Conservation (phyloP, 2,329 filamentous ascomycete genomes). For the Pezizomycotina sp. region DNA sequence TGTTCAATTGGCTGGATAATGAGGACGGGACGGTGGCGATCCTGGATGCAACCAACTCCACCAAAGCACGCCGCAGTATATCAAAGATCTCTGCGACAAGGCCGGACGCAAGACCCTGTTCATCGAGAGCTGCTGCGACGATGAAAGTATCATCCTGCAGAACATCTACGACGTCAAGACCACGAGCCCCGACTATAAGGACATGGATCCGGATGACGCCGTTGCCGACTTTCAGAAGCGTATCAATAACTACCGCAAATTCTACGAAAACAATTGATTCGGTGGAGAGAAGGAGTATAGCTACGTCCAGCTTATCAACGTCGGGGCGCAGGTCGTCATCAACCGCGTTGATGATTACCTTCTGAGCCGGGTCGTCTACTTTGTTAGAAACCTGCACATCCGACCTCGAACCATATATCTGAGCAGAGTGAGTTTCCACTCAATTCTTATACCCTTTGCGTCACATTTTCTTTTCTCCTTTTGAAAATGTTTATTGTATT, state of each 20-base stretch:
- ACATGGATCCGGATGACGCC: slow-evolving; percentile 82
- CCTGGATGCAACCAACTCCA: slow-evolving; percentile 91
- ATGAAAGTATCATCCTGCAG: slow-evolving; percentile 91
- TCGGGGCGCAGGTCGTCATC: slow-evolving; percentile 91
- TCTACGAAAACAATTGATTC: slow-evolving; percentile 93
- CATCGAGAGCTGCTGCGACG: slow-evolving; percentile 92
- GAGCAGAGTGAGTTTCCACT: slow-evolving; percentile 50
- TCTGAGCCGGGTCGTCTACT: slow-evolving; percentile 91
- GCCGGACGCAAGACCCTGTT: slow-evolving; percentile 73
- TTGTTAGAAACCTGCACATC: slow-evolving; percentile 96
- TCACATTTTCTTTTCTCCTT: too few relatives aligned
- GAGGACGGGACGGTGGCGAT: slow-evolving; percentile 74
- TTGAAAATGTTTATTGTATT: too few relatives aligned
- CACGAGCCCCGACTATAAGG: slow-evolving; percentile 83
- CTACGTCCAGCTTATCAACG: slow-evolving; percentile 94
- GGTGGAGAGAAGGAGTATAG: slow-evolving; percentile 68
- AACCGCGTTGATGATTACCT: slow-evolving; percentile 95
- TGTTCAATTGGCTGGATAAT: slow-evolving; percentile 78
- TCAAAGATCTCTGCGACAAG: slow-evolving; percentile 82
- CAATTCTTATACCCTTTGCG: too few relatives aligned
- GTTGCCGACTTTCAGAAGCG: slow-evolving; percentile 84
- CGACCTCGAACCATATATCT: slow-evolving; percentile 93
- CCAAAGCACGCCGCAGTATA: slow-evolving; percentile 68
- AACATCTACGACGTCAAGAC: slow-evolving; percentile 97
- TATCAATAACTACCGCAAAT: slow-evolving; percentile 93